Evolutionary conservation across 371 early-diverging fungal species (phyloP), one percentile per base, ranked within the genome.

Genomic region (Nematocida major): DNA sequence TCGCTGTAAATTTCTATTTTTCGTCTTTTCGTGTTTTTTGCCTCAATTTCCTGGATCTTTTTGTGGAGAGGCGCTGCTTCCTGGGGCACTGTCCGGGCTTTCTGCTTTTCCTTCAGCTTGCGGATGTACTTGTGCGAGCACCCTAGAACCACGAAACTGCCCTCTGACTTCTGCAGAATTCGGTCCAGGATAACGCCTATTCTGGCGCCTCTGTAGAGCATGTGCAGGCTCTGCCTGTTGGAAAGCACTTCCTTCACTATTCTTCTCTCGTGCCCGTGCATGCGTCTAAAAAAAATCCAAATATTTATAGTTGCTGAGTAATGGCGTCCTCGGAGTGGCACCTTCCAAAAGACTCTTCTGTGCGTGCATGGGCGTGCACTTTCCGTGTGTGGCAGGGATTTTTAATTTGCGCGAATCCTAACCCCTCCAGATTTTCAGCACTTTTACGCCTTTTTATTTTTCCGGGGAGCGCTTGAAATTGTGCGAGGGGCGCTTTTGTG

Each of bases 121-220:
- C n/a, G 24, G 15, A 69, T 68, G 34, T 24, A 38, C 22, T 24
- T 9, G 13, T 34, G 3, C 5, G 59, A 9, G 22, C 45, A 38
- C n/a, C 70, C 70, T 22, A 69, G 22, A 3, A 69, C 30, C 1
- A 69, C 59, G 28, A 69, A 40, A 15, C 30, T 69, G 22, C 61
- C 61, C 20, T 69, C 42, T 42, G 38, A 15, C n/a, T 61, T 40
- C 4, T 36, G 3, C n/a, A 30, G 15, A 9, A 62, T 47, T 3
- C 20, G 5, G 20, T 34, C 28, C 4, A 69, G 42, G 18, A 69
- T 69, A 18, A 32, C n/a, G 36, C 39, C 40, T 32, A 69, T 7
- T 4, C 61, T 13, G 7, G 36, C 50, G 1, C 70, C 70, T 42
- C 42, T 54, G 70, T 59, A 69, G 13, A 69, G 50, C 32, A 59